Conservation (phyloP, 164 flowering plant species). For the Houttuynia cordata region DNA sequence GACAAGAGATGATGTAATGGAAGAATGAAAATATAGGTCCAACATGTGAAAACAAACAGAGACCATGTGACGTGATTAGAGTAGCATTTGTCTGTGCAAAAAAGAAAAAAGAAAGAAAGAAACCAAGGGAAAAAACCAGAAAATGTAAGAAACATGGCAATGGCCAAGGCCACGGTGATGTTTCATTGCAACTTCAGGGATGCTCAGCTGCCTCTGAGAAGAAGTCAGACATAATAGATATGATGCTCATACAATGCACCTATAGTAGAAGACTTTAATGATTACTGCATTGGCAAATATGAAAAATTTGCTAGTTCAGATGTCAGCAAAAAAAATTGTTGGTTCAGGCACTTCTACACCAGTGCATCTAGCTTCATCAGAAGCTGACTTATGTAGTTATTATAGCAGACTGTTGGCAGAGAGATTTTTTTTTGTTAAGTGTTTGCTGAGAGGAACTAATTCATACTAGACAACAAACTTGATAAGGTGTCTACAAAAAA, state of each 20-base stretch:
- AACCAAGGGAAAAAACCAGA: not conserved
- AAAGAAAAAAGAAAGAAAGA: not conserved
- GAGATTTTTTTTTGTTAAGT: no score
- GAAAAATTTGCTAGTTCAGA: no score
- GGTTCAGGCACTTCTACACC: no score
- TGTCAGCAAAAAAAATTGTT: no score
- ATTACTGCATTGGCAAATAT: no score
- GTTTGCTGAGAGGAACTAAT: no score
- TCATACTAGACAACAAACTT: no score
- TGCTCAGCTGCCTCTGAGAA: not conserved
- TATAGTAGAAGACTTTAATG: no score
- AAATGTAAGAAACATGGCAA: not conserved
- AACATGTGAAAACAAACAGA: constrained; percentile 2
- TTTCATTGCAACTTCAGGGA: not conserved
- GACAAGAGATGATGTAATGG: not conserved
- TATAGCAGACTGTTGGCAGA: not conserved
- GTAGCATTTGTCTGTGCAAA: not conserved
- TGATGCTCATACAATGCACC: not conserved
- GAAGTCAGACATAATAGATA: not conserved
- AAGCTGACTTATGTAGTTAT: not conserved
- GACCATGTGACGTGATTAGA: constrained; percentile 38
- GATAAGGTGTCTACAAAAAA: no score
- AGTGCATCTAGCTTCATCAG: not conserved
- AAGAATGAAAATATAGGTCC: constrained; percentile 2
- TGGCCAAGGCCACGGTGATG: not conserved